Percentiles rank a stretch among this genome's conserved stretches.
These are phyloP conservation scores for Hanseniaspora mollemarum DNA, from an alignment of 805 yeast genomes.

Conservation along the genomic window DNA sequence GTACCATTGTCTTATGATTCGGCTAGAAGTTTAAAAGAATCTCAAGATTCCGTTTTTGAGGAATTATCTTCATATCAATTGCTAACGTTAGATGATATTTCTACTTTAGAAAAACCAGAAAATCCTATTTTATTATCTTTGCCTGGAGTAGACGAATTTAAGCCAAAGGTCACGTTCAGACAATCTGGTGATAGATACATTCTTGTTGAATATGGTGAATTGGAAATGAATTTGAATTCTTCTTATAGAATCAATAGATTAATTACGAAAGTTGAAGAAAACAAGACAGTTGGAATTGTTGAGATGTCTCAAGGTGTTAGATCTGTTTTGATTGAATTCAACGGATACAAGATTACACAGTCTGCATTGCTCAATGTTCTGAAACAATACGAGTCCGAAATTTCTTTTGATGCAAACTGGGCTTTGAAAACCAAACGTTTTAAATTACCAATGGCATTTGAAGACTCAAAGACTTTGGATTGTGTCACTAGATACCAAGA, in stretches of 20 bases:
- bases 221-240: conserved; percentile 70
- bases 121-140: conserved; percentile 56
- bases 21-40: conserved; percentile 52
- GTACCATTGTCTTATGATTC: conserved; percentile 59
- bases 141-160: conserved; percentile 36
- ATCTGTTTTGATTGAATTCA: conserved; percentile 80
- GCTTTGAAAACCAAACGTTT: conserved; percentile 69
- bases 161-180: conserved; percentile 72
- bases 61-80: conserved; percentile 17
- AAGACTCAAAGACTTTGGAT: conserved; percentile 75
- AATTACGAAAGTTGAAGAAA: conserved; percentile 55
- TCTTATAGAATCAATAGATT: conserved; percentile 77
- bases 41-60: conserved; percentile 48
- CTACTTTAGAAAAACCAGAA: conserved; percentile 38
- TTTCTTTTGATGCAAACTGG: conserved; percentile 70
- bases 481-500: conserved; percentile 88
- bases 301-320: conserved; percentile 98
- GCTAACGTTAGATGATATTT: conserved; percentile 27
- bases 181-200: conserved; percentile 96
- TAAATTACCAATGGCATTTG: conserved; percentile 91
- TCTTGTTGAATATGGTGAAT: conserved; percentile 86
- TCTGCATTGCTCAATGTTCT: conserved; percentile 48
- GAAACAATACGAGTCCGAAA: conserved; percentile 63
- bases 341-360: conserved; percentile 54
- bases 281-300: conserved; percentile 64